Conservation (phyloP, 805 yeast species). For the Ogataea trehaloabstinens region DNA sequence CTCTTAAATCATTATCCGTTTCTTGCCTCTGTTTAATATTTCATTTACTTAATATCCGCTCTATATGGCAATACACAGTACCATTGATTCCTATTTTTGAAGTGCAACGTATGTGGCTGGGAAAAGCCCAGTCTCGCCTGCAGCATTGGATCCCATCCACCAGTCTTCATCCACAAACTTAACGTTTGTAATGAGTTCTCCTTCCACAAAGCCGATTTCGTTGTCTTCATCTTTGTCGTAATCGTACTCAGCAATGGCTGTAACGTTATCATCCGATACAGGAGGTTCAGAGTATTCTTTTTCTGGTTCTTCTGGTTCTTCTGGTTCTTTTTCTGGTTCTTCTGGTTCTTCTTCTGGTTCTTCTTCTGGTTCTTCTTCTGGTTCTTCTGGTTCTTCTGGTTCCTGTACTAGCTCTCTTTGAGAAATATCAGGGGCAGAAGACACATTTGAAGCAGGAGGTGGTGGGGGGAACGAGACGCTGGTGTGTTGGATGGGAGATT, state of each 20-base stretch:
- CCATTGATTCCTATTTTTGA: constrained; percentile 26
- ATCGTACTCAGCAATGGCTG: constrained; percentile 82
- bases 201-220: constrained; percentile 66
- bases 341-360: constrained; percentile 16
- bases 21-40: neutral
- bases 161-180: constrained; percentile 74
- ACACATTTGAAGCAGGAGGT: constrained; percentile 11
- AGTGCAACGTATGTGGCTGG: constrained; percentile 53
- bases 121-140: constrained; percentile 52
- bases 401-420: neutral
- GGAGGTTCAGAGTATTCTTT: constrained; percentile 3
- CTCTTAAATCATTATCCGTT: neutral
- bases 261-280: constrained; percentile 5
- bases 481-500: constrained; percentile 18
- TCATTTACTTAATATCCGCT: too few relatives aligned
- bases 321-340: constrained; percentile 21
- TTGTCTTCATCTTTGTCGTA: constrained; percentile 74
- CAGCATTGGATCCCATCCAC: constrained; percentile 46
- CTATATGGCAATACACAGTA: too few relatives aligned
- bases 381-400: constrained; percentile 10
- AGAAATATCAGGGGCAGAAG: neutral
- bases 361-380: constrained; percentile 5
- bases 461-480: constrained; percentile 22
- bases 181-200: constrained; percentile 63
- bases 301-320: constrained; percentile 20